Base-by-base conservation (phyloP, 2,329 filamentous ascomycete species). In the Penicillium sp. region DNA sequence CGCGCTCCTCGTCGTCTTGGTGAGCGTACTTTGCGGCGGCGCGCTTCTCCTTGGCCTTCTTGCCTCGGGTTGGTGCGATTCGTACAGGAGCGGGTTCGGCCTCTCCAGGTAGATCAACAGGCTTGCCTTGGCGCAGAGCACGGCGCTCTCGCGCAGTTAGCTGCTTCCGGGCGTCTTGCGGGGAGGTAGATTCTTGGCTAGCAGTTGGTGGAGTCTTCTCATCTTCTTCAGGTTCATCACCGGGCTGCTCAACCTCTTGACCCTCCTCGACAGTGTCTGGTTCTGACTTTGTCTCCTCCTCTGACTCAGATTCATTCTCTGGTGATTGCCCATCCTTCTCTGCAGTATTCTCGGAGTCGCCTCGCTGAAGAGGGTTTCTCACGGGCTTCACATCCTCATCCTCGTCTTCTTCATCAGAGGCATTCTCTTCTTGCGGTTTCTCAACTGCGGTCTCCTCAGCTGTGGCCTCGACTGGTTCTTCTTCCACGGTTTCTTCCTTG, bases 1-100 rank as follows among this genome's bases (percentile, higher is more conserved):
- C 84, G 11, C 92, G 90, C 67, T 99, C 94, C 73, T 96, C 93
- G 51, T 96, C 92, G 65, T 97, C 93, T 79, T 97, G 94, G 64
- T 95, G 80, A 42, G 89, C 93, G 76, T 99, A 99, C 71, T 96
- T 97, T 54, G 85, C 79, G 3, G 91, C 91, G 2, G 91, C 87
- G 72, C 94, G 96, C 79, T 95, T 96, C 39, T 87, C 87, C 71
- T 96, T 96, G 55, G 83, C 83, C 54, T 85, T 86, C 71, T 95
- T 91, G 26, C 92, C 91, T 53, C 92, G 87, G 13, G 81, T 74
- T 42, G 66, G 61, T 13, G 66, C 53, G 19, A 56, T 53, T 9
- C 65, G 64, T n/a, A 63, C 52, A 19, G 58, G 55, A 6, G 56
- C 42, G 8, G 64, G 46, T 44, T 68, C 67, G 8, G 57, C 59